phyloP scores from a whole-genome alignment of 805 yeast species.

The Pichia rugopelliculosa region DNA sequence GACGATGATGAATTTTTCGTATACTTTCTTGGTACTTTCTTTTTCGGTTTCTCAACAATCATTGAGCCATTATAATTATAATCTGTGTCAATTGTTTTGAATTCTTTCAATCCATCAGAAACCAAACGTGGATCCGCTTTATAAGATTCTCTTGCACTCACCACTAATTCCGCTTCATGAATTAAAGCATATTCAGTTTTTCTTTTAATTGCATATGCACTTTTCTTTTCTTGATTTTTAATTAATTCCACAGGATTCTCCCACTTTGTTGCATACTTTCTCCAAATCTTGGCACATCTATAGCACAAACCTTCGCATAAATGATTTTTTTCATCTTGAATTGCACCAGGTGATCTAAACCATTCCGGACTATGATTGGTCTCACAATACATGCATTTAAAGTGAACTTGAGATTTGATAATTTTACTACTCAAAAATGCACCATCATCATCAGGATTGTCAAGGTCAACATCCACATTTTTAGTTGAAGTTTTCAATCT shows the following conservation, averaged over 20 bases:
- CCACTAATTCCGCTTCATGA: slow-evolving; percentile 51
- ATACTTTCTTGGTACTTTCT: neutral
- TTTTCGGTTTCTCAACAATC: slow-evolving; percentile 3
- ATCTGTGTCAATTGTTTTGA: slow-evolving; percentile 12
- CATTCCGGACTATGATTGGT: slow-evolving; percentile 51
- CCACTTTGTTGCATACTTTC: slow-evolving; percentile 85
- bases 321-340: slow-evolving; percentile 28
- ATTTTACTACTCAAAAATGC: slow-evolving; percentile 54
- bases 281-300: slow-evolving; percentile 87
- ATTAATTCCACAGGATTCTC: slow-evolving; percentile 65
- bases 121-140: slow-evolving; percentile 15
- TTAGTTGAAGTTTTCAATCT: slow-evolving; percentile 33
- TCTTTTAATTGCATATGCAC: slow-evolving; percentile 34
- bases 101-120: slow-evolving; percentile 2
- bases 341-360: slow-evolving; percentile 64
- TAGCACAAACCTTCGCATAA: slow-evolving; percentile 60
- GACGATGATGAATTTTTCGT: neutral
- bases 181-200: slow-evolving; percentile 60
- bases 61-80: slow-evolving; percentile 1
- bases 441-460: slow-evolving; percentile 62
- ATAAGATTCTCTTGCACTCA: slow-evolving; percentile 39
- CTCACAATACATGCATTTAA: slow-evolving; percentile 68
- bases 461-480: slow-evolving; percentile 37
- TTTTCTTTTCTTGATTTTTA: slow-evolving; percentile 35
- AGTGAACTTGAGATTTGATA: slow-evolving; percentile 29